phyloP scores from a whole-genome alignment of 2,329 filamentous ascomycete genomes.

The Cyanodermella asteris region DNA sequence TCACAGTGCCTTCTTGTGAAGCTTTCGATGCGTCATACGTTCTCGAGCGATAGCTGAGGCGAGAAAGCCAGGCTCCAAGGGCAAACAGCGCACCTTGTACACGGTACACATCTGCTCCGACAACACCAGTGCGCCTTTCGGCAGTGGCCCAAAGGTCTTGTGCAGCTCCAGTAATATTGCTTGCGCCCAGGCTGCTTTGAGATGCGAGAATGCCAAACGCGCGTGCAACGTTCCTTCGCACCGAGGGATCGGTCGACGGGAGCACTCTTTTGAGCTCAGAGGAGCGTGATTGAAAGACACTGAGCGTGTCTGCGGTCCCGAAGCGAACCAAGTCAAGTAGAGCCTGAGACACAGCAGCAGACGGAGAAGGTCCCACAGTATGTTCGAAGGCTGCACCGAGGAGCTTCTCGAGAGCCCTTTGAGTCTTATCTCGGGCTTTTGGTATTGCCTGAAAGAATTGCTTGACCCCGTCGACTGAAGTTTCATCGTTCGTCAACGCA shows the following conservation, averaged over 20 bases:
- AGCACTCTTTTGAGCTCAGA: too few relatives aligned
- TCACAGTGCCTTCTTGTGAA: too few relatives aligned
- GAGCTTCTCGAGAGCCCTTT: conserved; percentile 18
- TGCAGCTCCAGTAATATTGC: too few relatives aligned
- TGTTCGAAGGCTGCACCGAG: conserved; percentile 23
- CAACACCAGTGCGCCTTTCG: conserved; percentile 32
- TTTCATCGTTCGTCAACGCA: conserved; percentile 46
- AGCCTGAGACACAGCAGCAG: too few relatives aligned
- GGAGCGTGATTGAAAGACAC: too few relatives aligned
- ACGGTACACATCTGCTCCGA: conserved; percentile 36
- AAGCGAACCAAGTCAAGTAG: too few relatives aligned
- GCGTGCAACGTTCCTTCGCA: conserved; percentile 44
- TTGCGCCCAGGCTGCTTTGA: too few relatives aligned
- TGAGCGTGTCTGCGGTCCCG: too few relatives aligned
- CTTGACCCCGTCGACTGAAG: conserved; percentile 37
- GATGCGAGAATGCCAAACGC: conserved; percentile 57
- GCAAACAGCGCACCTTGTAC: conserved; percentile 39
- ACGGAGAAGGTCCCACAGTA: too few relatives aligned
- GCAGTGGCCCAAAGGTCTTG: conserved; percentile 26
- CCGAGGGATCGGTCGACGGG: conserved; percentile 48
- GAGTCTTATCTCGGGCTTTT: conserved; percentile 15
- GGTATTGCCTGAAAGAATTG: conserved; percentile 30
- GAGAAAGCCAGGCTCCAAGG: conserved; percentile 34
- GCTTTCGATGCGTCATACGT: neutral
- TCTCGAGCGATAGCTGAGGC: conserved; percentile 28